These are phyloP conservation scores for Colletotrichum lindemuthianum DNA, from an alignment of 2,329 filamentous ascomycete genomes.

Conservation along the genomic window DNA sequence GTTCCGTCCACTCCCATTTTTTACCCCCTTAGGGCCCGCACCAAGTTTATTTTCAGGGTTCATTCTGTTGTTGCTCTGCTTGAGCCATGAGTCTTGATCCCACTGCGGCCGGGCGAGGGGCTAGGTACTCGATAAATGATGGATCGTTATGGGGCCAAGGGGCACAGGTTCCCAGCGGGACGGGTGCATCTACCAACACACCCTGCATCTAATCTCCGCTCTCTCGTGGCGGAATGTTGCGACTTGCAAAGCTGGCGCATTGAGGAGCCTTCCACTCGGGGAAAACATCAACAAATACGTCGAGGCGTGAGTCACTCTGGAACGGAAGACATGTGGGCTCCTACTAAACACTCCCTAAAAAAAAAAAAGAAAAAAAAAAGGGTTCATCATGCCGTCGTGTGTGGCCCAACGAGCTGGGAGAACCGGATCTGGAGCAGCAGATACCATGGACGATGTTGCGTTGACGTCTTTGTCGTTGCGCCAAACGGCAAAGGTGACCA, in stretches of 20 bases:
- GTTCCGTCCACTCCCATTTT: neutral
- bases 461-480: neutral
- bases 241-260: slow-evolving; percentile 2
- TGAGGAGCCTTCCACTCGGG: neutral
- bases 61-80: neutral
- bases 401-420: slow-evolving; percentile 1
- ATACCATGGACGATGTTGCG: neutral
- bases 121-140: slow-evolving; percentile 14
- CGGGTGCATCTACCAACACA: slow-evolving; percentile 24
- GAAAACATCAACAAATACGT: slow-evolving; percentile 20
- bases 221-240: neutral
- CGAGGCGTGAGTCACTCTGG: slow-evolving; percentile 21
- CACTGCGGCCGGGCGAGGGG: slow-evolving; percentile 31
- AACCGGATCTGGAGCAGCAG: slow-evolving; percentile 3
- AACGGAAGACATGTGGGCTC: slow-evolving; percentile 9
- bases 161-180: slow-evolving; percentile 10
- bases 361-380: slow-evolving; percentile 12
- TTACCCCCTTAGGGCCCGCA: neutral
- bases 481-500: neutral
- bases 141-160: slow-evolving; percentile 21
- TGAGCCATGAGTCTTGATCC: neutral
- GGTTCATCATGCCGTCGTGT: neutral
- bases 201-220: neutral
- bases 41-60: slow-evolving; percentile 10
- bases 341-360: neutral